Evolutionary conservation across 441 rosid species (phyloP), one percentile per base, ranked within the genome.

Genomic region (Adansonia rubrostipa): DNA sequence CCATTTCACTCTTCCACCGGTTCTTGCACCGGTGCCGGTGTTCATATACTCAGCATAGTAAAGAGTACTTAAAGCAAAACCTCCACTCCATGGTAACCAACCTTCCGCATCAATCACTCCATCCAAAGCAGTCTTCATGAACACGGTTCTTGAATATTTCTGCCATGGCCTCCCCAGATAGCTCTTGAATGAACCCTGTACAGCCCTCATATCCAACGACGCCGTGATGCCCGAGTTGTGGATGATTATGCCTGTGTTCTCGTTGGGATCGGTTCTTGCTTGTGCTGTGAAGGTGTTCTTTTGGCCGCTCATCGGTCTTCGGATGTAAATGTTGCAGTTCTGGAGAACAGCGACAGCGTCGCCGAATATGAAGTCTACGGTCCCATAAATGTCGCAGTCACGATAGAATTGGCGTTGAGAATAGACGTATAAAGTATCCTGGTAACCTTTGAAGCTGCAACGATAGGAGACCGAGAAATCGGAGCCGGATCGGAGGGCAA

Each of bases 401-500:
- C 90, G 88, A 75, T 89, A 89, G 89, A 89, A 90, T 63, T 90
- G 93, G 64, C 92, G 91, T 28, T 86, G 77, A 28, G 92, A 65
- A 75, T 90, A 88, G 73, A 87, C 90, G 71, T 90, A 90, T 44
- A 90, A 82, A 19, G 93, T 90, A 77, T 90, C 92, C 78, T 90
- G 93, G 77, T 88, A 90, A 36, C 92, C 91, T 81, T 77, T 85
- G 86, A 90, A 85, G 84, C 91, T 80, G 70, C 92, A 88, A 28
- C 66, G 48, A 77, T 88, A 86, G 83, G 86, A 88, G 17, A 90
- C 89, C 0, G 91, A 82, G 82, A 85, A 84, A 56, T 90, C 92
- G 48, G 93, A 86, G 58, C 91, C 88, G 20, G 93, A 90, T 3
- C 92, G 89, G 67, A 90, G 83, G 44, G 93, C 93, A 44, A 90